These are phyloP conservation scores for Crithidia acanthocephali DNA, from an alignment of 208 protist species.

Conservation along the genomic window DNA sequence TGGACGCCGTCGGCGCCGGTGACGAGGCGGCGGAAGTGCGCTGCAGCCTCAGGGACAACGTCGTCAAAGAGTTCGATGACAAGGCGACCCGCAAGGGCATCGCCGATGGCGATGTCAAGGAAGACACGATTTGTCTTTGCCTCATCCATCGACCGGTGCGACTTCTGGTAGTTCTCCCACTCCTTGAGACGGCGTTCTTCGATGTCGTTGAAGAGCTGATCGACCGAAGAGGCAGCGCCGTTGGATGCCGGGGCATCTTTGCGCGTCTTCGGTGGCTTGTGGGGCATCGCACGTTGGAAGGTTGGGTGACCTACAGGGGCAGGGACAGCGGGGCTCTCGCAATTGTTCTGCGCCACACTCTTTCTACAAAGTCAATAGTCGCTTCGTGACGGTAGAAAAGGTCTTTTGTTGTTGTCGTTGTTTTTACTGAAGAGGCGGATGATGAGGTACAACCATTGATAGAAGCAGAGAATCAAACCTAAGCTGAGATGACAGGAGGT, in stretches of 20 bases:
- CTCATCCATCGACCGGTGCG: conserved; percentile 78
- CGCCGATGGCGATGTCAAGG: conserved; percentile 84
- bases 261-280: conserved; percentile 23
- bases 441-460: too few species aligned
- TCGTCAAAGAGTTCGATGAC: conserved; percentile 91
- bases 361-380: too few species aligned
- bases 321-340: too few species aligned
- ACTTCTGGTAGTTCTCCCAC: conserved; percentile 89
- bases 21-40: conserved; percentile 89
- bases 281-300: not conserved
- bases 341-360: too few species aligned
- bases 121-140: conserved; percentile 73
- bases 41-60: conserved; percentile 83
- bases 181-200: conserved; percentile 87
- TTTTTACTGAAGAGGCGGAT: too few species aligned
- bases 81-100: conserved; percentile 74
- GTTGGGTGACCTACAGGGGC: not conserved
- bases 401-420: not conserved
- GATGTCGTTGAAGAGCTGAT: conserved; percentile 67
- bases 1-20: conserved; percentile 77
- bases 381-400: not conserved
- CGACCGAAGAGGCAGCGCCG: conserved; percentile 17
- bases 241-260: conserved; percentile 14
- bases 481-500: too few species aligned
- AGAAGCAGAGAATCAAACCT: too few species aligned